Evolutionary conservation across 495 filamentous ascomycete genomes (phyloP).

Genomic region (Xylaria telfairii): DNA sequence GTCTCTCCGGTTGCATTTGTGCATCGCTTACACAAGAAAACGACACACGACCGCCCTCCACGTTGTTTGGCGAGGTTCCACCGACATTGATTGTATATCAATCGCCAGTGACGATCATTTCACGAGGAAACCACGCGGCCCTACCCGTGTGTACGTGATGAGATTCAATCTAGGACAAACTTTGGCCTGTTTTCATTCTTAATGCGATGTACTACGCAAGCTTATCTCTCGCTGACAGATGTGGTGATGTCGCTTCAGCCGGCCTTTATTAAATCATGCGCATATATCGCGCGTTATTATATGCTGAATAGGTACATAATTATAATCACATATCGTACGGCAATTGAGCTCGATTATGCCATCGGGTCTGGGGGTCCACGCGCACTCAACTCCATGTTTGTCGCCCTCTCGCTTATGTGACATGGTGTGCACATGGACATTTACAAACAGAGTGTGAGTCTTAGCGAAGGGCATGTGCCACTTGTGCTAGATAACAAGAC

Average conservation of each 20-base stretch:
- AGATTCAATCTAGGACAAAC: not conserved
- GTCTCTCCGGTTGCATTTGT: not conserved
- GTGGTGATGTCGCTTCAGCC: constrained; percentile 2
- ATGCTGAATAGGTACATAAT: not conserved
- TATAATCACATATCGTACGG: not conserved
- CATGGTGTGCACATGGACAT: constrained; percentile 57
- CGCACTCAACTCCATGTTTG: constrained; percentile 22
- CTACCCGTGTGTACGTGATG: not conserved
- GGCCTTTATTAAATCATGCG: constrained; percentile 1
- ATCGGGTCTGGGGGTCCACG: not conserved
- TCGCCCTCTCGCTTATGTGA: constrained; percentile 39
- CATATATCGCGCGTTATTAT: constrained; percentile 2
- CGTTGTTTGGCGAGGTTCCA: not conserved
- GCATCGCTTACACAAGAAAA: not conserved
- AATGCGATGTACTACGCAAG: not conserved
- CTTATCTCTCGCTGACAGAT: not conserved
- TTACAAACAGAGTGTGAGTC: not conserved
- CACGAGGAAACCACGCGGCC: not conserved
- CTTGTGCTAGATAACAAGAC: not conserved
- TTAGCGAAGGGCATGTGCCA: not conserved
- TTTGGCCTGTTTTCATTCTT: not conserved
- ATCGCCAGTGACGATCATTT: not conserved
- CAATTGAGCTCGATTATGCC: not conserved
- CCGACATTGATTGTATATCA: not conserved
- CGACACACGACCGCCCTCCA: not conserved